Evolutionary conservation across 2,329 filamentous ascomycete genomes (phyloP).

Genomic region (Bipolaris oryzae): DNA sequence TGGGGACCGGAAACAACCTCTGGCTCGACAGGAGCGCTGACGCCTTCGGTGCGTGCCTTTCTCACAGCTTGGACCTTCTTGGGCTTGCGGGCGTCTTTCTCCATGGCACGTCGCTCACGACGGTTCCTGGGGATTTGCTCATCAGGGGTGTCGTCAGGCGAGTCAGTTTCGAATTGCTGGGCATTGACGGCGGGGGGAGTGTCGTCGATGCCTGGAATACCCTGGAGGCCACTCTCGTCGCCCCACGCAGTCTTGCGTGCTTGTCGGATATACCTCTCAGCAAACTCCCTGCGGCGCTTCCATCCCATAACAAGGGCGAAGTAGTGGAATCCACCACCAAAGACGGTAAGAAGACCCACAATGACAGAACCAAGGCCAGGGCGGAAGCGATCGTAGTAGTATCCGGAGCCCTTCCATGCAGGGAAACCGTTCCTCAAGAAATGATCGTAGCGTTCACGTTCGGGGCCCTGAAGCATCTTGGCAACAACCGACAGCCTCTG

Average conservation of each 20-base stretch:
- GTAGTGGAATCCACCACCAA: constrained; percentile 88
- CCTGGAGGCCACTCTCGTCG: constrained; percentile 69
- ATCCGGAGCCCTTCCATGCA: constrained; percentile 94
- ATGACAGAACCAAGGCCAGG: constrained; percentile 88
- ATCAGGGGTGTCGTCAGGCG: constrained; percentile 44
- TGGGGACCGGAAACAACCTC: constrained; percentile 63
- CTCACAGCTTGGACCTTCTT: constrained; percentile 60
- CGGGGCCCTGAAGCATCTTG: constrained; percentile 80
- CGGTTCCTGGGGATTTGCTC: constrained; percentile 72
- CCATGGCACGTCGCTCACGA: constrained; percentile 85
- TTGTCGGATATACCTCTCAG: constrained; percentile 88
- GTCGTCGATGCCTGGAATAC: constrained; percentile 66
- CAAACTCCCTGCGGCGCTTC: constrained; percentile 89
- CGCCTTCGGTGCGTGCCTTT: constrained; percentile 59
- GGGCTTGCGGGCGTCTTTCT: constrained; percentile 76
- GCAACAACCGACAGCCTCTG: constrained; percentile 82
- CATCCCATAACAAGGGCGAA: constrained; percentile 82
- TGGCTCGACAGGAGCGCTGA: constrained; percentile 62
- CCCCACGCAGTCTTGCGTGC: constrained; percentile 90
- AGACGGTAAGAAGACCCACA: constrained; percentile 77
- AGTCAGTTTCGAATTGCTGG: constrained; percentile 40
- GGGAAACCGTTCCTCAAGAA: constrained; percentile 94
- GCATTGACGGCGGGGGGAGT: constrained; percentile 43
- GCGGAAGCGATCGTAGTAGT: constrained; percentile 95
- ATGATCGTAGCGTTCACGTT: constrained; percentile 89